Evolutionary conservation across 179 eudicot genomes (phyloP).

Genomic region (Actinidia arguta): DNA sequence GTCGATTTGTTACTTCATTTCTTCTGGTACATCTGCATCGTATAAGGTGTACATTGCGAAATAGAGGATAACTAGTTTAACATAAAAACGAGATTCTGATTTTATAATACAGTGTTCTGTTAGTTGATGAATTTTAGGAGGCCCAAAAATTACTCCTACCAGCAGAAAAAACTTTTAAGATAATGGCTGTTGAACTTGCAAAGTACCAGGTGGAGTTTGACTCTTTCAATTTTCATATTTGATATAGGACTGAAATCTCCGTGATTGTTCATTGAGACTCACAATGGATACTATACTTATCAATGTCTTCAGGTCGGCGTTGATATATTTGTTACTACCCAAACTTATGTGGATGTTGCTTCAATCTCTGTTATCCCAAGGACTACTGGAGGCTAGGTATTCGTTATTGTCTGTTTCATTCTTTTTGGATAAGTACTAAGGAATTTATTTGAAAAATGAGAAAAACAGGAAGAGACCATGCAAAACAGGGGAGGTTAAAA

Average conservation of each 20-base stretch:
- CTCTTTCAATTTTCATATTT: conserved; percentile 4
- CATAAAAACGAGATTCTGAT: background rate
- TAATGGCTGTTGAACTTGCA: conserved; percentile 92
- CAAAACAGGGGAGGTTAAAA: too few species aligned
- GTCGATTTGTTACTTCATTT: background rate
- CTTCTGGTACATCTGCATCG: conserved; percentile 8
- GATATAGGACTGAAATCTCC: background rate
- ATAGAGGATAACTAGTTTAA: too few species aligned
- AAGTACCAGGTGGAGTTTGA: conserved; percentile 73
- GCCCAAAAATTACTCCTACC: conserved; percentile 89
- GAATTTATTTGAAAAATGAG: too few species aligned
- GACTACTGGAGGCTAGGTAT: conserved; percentile 97
- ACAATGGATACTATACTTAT: background rate
- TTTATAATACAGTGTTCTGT: background rate
- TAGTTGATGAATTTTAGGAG: conserved; percentile 53
- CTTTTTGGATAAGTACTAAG: background rate
- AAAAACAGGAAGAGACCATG: too few species aligned
- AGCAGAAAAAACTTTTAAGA: conserved; percentile 77
- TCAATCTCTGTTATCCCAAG: conserved; percentile 90
- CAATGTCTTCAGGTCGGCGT: conserved; percentile 75
- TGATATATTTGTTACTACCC: conserved; percentile 85
- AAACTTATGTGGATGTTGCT: conserved; percentile 84
- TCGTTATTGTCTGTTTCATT: background rate
- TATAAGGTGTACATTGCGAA: background rate
- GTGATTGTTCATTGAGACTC: background rate